Base-by-base conservation (phyloP, 169 alveolate species). In the Sarcocystis neurona region DNA sequence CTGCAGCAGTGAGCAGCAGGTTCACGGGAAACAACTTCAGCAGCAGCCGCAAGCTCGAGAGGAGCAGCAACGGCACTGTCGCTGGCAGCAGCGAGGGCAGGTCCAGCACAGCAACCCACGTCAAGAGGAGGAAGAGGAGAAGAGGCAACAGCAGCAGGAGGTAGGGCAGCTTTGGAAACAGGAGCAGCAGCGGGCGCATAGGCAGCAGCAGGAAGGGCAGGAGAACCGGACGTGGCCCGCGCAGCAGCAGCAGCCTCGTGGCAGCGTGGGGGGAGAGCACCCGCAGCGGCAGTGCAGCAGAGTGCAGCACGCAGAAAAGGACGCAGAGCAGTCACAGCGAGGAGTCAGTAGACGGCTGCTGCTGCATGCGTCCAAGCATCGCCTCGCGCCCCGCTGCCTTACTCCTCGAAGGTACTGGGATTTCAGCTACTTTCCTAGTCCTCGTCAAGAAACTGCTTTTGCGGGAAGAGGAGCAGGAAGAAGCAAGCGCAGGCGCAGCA, bases 301-400 rank as follows among this genome's bases (percentile, higher is more conserved):
- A n/a, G n/a, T n/a, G n/a, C n/a, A n/a, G n/a, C n/a, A n/a, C n/a
- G n/a, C n/a, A n/a, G n/a, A n/a, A n/a, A n/a, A n/a, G n/a, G n/a
- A 63, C 39, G 75, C 20, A 30, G 75, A 43, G 44, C 27, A 63
- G 75, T n/a, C 37, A 30, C 46, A 6, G 39, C 75, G 41, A 4
- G 44, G 27, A 48, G 27, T 15, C 60, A 48, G 4, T 41, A n/a
- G 32, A 5, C 41, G 34, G 8, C 20, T 30, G n/a, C 43, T 63
- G 75, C 75, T 63, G 27, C 44, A n/a, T 15, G 75, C 75, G 2
- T 63, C 75, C 20, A 63, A n/a, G 75, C 75, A 63, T 41, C 39
- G 75, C 8, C 32, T 15, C n/a, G 75, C 75, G 1, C 75, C 75
- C 2, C 75, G 44, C 0, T 41, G 44, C 39, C 27, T 37, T 15